phyloP scores from a whole-genome alignment of 179 eudicot genomes.

The Drosera spatulata region DNA sequence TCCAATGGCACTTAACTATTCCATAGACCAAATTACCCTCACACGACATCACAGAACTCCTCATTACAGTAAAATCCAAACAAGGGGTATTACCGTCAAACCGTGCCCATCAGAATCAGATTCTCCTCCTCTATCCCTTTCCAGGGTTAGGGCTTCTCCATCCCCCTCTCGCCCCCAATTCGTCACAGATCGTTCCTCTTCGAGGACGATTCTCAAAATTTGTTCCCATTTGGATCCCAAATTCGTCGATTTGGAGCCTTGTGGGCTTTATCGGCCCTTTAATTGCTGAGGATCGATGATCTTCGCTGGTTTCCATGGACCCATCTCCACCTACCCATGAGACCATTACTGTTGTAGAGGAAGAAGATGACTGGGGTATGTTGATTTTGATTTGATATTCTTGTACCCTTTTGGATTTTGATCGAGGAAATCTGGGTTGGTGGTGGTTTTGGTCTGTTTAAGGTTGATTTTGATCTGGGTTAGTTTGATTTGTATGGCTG shows the following conservation, averaged over 20 bases:
- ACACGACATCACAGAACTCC: no score
- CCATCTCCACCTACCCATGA: constrained; percentile 20
- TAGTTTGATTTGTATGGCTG: no score
- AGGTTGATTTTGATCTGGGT: no score
- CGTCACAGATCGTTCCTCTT: no score
- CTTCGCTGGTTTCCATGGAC: constrained; percentile 51
- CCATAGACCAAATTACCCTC: no score
- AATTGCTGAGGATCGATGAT: constrained; percentile 44
- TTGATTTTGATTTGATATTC: neutral
- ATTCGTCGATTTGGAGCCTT: neutral
- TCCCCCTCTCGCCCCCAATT: neutral
- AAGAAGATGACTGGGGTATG: constrained; percentile 79
- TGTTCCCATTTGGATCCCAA: neutral
- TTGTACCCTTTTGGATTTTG: neutral
- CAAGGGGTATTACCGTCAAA: no score
- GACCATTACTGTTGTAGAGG: constrained; percentile 33
- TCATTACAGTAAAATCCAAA: no score
- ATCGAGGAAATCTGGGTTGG: neutral
- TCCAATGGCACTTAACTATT: no score
- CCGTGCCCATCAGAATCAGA: neutral
- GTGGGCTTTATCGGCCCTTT: constrained; percentile 38
- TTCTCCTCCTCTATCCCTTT: neutral
- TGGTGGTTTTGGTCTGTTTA: no score
- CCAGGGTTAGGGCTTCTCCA: constrained; percentile 1
- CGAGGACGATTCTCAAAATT: neutral